Percentiles rank a stretch among this genome's conserved stretches.
Conservation (phyloP, 208 protist genomes). For the Leishmania braziliensis region DNA sequence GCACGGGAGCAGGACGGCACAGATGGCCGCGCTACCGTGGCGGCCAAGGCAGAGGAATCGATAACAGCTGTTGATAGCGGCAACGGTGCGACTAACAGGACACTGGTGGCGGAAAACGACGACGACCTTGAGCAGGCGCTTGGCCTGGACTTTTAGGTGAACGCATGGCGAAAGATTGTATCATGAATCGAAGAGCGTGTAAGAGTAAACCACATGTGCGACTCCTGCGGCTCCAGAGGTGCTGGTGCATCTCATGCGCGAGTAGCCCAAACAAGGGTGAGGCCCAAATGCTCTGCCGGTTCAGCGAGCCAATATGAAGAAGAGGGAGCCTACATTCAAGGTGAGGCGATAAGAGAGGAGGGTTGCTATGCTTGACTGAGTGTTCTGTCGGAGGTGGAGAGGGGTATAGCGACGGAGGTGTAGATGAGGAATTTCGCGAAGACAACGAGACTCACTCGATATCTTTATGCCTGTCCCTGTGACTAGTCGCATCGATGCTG, state of each 20-base stretch:
- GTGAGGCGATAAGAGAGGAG: neutral
- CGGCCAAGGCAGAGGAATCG: conserved; percentile 4
- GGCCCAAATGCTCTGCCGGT: neutral
- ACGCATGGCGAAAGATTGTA: neutral
- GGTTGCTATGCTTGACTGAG: neutral
- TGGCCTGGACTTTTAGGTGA: conserved; percentile 71
- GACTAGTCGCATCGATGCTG: neutral
- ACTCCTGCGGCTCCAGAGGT: neutral
- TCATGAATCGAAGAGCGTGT: neutral
- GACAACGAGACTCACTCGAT: neutral
- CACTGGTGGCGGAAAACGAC: conserved; percentile 28
- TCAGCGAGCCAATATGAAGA: neutral
- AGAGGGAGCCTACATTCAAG: no score
- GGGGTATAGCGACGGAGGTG: neutral
- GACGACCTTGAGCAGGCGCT: conserved; percentile 78
- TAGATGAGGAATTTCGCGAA: neutral
- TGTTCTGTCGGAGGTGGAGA: neutral
- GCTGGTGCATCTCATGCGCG: neutral
- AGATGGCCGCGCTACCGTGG: neutral
- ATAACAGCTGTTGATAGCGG: neutral
- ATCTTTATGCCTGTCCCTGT: neutral
- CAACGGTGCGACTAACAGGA: neutral
- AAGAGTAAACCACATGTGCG: neutral
- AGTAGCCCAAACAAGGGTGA: neutral
- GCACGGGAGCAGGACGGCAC: neutral